These are phyloP conservation scores for Rostrohypoxylon terebratum DNA, from an alignment of 495 filamentous ascomycete species.

Conservation along the genomic window DNA sequence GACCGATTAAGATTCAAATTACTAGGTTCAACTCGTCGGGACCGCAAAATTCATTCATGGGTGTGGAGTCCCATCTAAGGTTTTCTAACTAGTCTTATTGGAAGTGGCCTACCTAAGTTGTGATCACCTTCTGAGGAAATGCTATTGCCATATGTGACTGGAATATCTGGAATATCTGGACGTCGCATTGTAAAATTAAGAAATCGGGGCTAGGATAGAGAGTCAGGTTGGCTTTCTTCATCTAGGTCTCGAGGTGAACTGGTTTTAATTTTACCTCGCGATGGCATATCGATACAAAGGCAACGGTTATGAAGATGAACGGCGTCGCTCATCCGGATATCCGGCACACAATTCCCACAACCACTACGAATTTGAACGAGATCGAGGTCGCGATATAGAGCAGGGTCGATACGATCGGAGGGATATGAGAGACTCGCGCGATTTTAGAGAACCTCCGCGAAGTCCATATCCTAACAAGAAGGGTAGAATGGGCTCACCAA, in stretches of 20 bases:
- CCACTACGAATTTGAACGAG: not conserved
- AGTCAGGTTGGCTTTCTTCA: not conserved
- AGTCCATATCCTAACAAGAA: conserved; percentile 10
- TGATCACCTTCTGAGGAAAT: conserved; percentile 20
- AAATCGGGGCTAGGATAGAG: conserved; percentile 11
- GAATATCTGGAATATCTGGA: conserved; percentile 23
- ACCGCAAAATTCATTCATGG: not conserved
- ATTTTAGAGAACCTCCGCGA: conserved; percentile 5
- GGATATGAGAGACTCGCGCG: conserved; percentile 23
- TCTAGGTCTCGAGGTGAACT: not conserved
- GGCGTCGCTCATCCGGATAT: conserved; percentile 5
- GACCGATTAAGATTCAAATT: not conserved
- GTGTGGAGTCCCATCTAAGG: not conserved
- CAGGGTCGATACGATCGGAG: conserved; percentile 18
- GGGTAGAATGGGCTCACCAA: conserved; percentile 7
- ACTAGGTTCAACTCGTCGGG: not conserved
- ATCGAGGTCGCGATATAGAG: conserved; percentile 17
- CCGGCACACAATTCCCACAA: not conserved
- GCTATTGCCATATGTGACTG: conserved; percentile 18
- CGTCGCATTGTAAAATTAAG: conserved; percentile 21
- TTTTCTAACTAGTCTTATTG: conserved; percentile 1
- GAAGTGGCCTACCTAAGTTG: conserved; percentile 13
- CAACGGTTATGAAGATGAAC: conserved; percentile 22
- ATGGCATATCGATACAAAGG: conserved; percentile 22
- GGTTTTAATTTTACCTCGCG: not conserved